Evolutionary conservation across 768 basidiomycete species (phyloP), one percentile per base, ranked within the genome.

Genomic region (Mycena polygramma): DNA sequence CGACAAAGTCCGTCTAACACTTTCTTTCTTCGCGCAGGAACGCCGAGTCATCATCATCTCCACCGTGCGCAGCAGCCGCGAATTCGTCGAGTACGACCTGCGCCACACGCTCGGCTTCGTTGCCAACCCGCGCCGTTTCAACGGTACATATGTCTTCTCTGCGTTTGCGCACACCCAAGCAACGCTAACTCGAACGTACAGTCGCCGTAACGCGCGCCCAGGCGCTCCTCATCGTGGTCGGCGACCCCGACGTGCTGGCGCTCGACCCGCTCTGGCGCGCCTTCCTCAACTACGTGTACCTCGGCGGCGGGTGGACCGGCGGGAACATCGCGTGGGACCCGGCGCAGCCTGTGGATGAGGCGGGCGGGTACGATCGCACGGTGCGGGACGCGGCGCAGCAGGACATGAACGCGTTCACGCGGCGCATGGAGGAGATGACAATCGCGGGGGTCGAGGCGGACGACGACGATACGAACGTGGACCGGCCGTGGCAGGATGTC

Each of bases 171-270:
- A 22, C 13, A 4, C 22, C n/a, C 15, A 30, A 15, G 41, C 30
- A 30, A 30, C 30, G 30, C 30, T 30, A 6, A 30, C 24, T 13
- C 22, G 35, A 22, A 15, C n/a, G 57, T 54, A 26, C 71, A 91
- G 91, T 93, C 45, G 89, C 91, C 7, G 78, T 93, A 15, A 93
- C 91, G 0, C 88, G 72, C 36, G 72, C 70, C 3, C 70, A 91
- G 76, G 87, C 90, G 0, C 80, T 92, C 6, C 83, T 92, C 19
- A 86, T 92, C 69, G 80, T 92, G 57, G 78, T 92, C 55, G 91
- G 91, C 6, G 87, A 92, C 74, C 88, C 91, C 0, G 77, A 79
- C 6, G 85, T 90, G 6, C 83, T 92, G 7, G 85, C 84, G 4
- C 82, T 90, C 37, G 90, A 91, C 73, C 86, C 85, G 0, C 77